phyloP scores from a whole-genome alignment of 2,329 filamentous ascomycete species.

The Aureobasidium mangrovei region DNA sequence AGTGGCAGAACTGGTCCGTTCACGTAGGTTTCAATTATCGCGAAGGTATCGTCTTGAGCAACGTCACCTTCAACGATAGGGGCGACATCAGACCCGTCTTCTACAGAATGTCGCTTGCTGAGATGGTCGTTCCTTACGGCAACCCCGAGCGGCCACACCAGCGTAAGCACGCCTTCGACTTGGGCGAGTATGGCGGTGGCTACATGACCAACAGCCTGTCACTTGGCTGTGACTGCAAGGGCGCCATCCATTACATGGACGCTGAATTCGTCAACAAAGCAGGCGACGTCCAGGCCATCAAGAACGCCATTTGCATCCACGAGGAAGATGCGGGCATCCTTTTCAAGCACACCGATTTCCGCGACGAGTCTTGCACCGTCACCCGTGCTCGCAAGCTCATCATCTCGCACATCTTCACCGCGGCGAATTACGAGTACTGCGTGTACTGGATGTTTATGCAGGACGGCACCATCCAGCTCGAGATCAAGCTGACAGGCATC shows the following conservation, averaged over 20 bases:
- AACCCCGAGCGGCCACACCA: slow-evolving; percentile 74
- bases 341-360: slow-evolving; percentile 83
- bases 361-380: slow-evolving; percentile 77
- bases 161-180: slow-evolving; percentile 67
- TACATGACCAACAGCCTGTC: slow-evolving; percentile 59
- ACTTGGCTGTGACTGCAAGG: slow-evolving; percentile 79
- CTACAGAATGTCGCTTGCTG: slow-evolving; percentile 78
- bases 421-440: slow-evolving; percentile 92
- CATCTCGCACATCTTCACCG: slow-evolving; percentile 87
- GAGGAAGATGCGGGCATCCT: slow-evolving; percentile 87
- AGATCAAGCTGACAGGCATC: slow-evolving; percentile 84
- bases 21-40: slow-evolving; percentile 94
- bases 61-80: slow-evolving; percentile 76
- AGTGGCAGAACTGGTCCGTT: slow-evolving; percentile 90
- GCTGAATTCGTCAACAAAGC: slow-evolving; percentile 72
- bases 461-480: slow-evolving; percentile 83
- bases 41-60: slow-evolving; percentile 82
- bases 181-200: slow-evolving; percentile 70
- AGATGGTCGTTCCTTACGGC: slow-evolving; percentile 90
- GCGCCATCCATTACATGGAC: slow-evolving; percentile 84
- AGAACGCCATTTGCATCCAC: slow-evolving; percentile 92
- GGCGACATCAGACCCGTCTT: slow-evolving; percentile 66
- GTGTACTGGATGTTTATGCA: slow-evolving; percentile 86
- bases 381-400: slow-evolving; percentile 80
- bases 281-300: slow-evolving; percentile 61